phyloP scores from a whole-genome alignment of 495 filamentous ascomycete species.

The Aspergillus nanangensis region DNA sequence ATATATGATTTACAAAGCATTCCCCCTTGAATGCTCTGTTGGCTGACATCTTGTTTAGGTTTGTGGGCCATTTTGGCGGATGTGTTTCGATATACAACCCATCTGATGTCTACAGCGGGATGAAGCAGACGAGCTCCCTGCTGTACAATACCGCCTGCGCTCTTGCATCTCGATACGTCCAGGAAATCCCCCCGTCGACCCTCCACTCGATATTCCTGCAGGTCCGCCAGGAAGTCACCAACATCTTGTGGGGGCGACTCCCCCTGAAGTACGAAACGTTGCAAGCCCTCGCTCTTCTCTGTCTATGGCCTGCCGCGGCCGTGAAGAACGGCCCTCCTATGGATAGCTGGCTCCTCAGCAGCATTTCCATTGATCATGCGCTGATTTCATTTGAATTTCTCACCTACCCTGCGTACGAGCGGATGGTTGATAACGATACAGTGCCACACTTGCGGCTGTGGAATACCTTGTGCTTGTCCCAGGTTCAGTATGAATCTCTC shows the following conservation, averaged over 20 bases:
- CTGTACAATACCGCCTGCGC: constrained; percentile 38
- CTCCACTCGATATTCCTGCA: constrained; percentile 32
- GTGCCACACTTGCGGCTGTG: constrained; percentile 32
- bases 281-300: constrained; percentile 33
- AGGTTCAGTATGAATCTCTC: constrained; percentile 29
- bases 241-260: constrained; percentile 28
- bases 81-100: constrained; percentile 32
- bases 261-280: constrained; percentile 32
- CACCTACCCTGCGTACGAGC: constrained; percentile 19
- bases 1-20: constrained; percentile 1
- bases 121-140: constrained; percentile 27
- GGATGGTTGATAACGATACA: constrained; percentile 24
- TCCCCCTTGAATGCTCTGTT: neutral
- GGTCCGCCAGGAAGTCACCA: constrained; percentile 30
- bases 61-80: constrained; percentile 33
- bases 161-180: constrained; percentile 36
- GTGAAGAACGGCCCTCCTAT: constrained; percentile 33
- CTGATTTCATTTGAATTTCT: constrained; percentile 31
- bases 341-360: constrained; percentile 41
- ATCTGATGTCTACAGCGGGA: constrained; percentile 19
- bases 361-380: constrained; percentile 39
- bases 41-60: constrained; percentile 15
- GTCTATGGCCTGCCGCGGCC: constrained; percentile 29
- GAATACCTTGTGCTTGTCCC: constrained; percentile 36
- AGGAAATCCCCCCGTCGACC: constrained; percentile 25